A percentile compares a stretch with the other conserved stretches of the same genome.
phyloP scores from a whole-genome alignment of 2,329 filamentous ascomycete species.

The Pseudogymnoascus sp. region DNA sequence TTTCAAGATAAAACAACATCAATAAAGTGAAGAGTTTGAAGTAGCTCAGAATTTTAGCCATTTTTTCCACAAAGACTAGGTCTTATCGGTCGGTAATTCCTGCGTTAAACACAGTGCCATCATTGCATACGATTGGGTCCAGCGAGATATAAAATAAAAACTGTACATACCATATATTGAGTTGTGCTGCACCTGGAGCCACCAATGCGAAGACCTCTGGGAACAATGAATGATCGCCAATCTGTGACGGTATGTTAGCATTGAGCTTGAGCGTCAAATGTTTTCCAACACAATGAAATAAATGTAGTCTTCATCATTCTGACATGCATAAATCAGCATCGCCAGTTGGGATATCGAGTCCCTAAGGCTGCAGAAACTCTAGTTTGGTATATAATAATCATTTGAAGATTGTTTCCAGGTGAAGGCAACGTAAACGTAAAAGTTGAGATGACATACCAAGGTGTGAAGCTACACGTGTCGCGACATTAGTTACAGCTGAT shows the following conservation, averaged over 20 bases:
- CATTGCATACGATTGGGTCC: not conserved
- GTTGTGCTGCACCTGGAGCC: not conserved
- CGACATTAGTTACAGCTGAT: not conserved
- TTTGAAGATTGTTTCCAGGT: constrained; percentile 2
- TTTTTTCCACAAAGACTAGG: constrained; percentile 64
- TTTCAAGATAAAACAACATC: not conserved
- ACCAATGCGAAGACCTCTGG: not conserved
- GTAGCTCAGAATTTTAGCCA: constrained; percentile 77
- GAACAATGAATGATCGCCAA: not conserved
- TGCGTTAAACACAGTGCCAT: constrained; percentile 7
- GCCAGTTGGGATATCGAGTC: constrained; percentile 8
- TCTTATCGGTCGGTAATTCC: constrained; percentile 78
- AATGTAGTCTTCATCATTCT: constrained; percentile 3
- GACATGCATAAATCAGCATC: constrained; percentile 8
- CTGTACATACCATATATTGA: not conserved
- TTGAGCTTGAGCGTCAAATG: not conserved
- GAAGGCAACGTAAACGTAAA: not conserved
- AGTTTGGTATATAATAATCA: constrained; percentile 9
- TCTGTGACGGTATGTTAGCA: not conserved
- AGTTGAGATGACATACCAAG: not conserved
- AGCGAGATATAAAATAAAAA: not conserved
- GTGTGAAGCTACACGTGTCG: not conserved
- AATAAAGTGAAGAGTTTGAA: constrained; percentile 19
- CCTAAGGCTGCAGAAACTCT: constrained; percentile 8
- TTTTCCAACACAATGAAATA: not conserved